Evolutionary conservation across 2,329 filamentous ascomycete genomes (phyloP).

Genomic region (Monosporascus sp.): DNA sequence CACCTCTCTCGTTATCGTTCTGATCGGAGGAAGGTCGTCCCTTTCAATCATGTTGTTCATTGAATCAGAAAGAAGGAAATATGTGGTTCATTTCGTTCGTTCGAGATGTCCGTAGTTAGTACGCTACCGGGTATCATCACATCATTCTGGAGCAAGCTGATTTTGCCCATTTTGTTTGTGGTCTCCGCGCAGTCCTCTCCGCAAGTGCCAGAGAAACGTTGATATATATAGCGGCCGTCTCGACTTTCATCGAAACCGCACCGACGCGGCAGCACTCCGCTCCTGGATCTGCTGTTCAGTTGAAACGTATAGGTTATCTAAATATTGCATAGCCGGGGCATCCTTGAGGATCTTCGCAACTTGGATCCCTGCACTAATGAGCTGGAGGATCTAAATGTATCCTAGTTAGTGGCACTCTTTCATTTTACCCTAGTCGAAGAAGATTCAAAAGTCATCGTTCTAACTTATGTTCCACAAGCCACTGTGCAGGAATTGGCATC

Average conservation of each 20-base stretch:
- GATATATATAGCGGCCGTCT: conserved; percentile 10
- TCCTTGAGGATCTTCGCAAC: conserved; percentile 85
- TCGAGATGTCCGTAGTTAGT: conserved; percentile 14
- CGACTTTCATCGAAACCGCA: conserved; percentile 33
- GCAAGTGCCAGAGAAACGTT: conserved; percentile 16
- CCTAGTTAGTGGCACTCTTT: not conserved
- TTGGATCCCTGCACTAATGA: conserved; percentile 81
- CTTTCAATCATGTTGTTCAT: conserved; percentile 7
- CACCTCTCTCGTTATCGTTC: not conserved
- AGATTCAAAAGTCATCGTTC: not conserved
- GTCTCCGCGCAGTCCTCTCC: not conserved
- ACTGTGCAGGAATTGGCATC: not conserved
- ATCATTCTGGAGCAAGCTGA: not conserved
- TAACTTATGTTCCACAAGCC: not conserved
- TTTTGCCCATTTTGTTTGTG: not conserved
- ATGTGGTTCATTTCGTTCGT: conserved; percentile 20
- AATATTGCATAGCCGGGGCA: conserved; percentile 73
- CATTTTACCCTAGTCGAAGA: not conserved
- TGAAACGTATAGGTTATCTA: conserved; percentile 75
- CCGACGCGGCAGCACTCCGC: conserved; percentile 41
- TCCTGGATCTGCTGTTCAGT: conserved; percentile 77
- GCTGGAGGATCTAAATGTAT: conserved; percentile 59
- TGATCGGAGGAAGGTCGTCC: conserved; percentile 2
- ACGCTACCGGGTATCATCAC: conserved; percentile 3
- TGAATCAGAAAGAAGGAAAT: conserved; percentile 10